These are phyloP conservation scores for Fusarium beomiforme DNA, from an alignment of 2,329 filamentous ascomycete species.

Conservation along the genomic window DNA sequence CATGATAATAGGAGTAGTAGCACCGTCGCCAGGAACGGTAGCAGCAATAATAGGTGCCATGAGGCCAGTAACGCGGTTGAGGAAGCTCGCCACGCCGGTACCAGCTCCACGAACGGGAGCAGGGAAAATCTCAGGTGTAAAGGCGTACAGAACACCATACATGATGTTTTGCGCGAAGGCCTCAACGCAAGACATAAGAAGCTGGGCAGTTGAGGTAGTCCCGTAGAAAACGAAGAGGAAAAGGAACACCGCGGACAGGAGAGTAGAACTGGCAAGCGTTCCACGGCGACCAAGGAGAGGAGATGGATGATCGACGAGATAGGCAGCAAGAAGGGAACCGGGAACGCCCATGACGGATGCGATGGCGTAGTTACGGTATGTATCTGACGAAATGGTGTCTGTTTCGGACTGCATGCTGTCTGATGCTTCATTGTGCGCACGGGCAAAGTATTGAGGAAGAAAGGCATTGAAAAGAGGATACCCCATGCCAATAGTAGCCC, in stretches of 20 bases:
- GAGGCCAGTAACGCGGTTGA: conserved; percentile 75
- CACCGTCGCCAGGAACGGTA: conserved; percentile 66
- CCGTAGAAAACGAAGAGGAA: conserved; percentile 73
- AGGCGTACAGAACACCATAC: conserved; percentile 81
- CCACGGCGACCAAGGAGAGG: conserved; percentile 74
- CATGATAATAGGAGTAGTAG: conserved; percentile 66
- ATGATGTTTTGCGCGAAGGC: conserved; percentile 80
- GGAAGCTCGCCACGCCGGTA: conserved; percentile 75
- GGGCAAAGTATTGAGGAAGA: conserved; percentile 83
- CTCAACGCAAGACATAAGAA: conserved; percentile 73
- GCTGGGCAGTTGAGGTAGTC: conserved; percentile 64
- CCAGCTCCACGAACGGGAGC: conserved; percentile 77
- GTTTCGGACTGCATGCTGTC: conserved; percentile 46
- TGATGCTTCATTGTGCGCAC: conserved; percentile 56
- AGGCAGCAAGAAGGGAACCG: conserved; percentile 78
- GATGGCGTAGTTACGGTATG: conserved; percentile 86
- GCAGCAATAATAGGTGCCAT: conserved; percentile 75
- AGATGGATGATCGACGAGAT: conserved; percentile 72
- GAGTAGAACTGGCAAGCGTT: conserved; percentile 74
- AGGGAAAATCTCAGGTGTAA: conserved; percentile 81
- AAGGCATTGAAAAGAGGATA: conserved; percentile 92
- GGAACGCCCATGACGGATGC: conserved; percentile 81
- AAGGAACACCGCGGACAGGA: conserved; percentile 74
- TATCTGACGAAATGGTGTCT: conserved; percentile 55
- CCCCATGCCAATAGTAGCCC: conserved; percentile 85